A percentile compares a stretch with the other conserved stretches of the same genome.
Evolutionary conservation across 371 early-diverging fungal genomes (phyloP).

Genomic region (Nematocida ausubeli): DNA sequence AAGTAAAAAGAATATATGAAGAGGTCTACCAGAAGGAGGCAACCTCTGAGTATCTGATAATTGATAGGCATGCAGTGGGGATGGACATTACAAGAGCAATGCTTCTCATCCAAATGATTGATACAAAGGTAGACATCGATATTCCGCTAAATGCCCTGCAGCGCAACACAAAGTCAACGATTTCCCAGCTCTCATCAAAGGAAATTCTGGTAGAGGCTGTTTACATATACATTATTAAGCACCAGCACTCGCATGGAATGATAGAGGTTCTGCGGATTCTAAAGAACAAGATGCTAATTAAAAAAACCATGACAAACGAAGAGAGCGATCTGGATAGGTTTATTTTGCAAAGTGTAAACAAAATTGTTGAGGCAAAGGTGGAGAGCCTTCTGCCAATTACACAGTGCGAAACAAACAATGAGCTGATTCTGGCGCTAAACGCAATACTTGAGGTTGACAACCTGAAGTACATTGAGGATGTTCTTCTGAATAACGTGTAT

Average conservation of each 20-base stretch:
- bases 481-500: slow-evolving; percentile 6
- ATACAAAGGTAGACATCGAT: neutral
- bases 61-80: slow-evolving; percentile 25
- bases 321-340: neutral
- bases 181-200: slow-evolving; percentile 14
- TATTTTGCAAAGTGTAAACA: neutral
- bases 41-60: slow-evolving; percentile 32
- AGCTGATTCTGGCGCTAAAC: slow-evolving; percentile 24
- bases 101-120: neutral
- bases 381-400: slow-evolving; percentile 25
- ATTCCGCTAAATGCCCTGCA: neutral
- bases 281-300: slow-evolving; percentile 33
- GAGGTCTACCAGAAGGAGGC: neutral
- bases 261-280: slow-evolving; percentile 31
- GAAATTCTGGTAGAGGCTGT: slow-evolving; percentile 45
- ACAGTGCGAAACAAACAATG: neutral
- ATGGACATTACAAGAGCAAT: neutral
- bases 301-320: neutral
- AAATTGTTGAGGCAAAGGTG: slow-evolving; percentile 17
- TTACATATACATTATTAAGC: slow-evolving; percentile 5
- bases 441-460: slow-evolving; percentile 24
- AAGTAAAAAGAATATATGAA: neutral
- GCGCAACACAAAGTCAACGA: slow-evolving; percentile 18
- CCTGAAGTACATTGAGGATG: slow-evolving; percentile 5
- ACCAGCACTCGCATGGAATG: neutral